Base-by-base conservation (phyloP, 192 early-diverging fungal species). In the Backusella mclennaniae region DNA sequence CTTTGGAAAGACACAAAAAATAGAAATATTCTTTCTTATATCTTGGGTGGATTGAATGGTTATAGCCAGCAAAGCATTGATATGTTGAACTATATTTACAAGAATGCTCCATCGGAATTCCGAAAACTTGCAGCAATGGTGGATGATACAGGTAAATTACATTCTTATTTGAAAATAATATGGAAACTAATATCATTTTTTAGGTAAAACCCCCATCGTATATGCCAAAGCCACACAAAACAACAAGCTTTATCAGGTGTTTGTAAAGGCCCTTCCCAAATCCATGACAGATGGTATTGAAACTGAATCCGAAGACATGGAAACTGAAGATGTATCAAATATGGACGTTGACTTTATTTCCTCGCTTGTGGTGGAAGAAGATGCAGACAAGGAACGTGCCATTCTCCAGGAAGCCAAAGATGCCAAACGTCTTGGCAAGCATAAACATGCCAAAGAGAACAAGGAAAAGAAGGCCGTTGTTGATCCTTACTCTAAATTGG, bases 331-430 rank as follows among this genome's bases (percentile, higher is more conserved):
- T 8, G 76, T 81, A 12, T 35, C 31, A 15, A 11, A 9, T n/a
- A 69, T 78, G 59, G 77, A 78, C 4, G 23, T 86, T 41, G 66
- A 85, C 6, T 36, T 35, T 49, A 79, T 85, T 15, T 41, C 78
- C 14, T 53, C 46, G 2, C 49, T 70, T n/a, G 63, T 79, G n/a
- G 77, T 85, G 19, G 74, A 81, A 36, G 35, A 83, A 41, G 87
- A 83, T 44, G 83, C 82, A 14, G 49, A 81, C 21, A 59, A 52
- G 17, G 80, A 77, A 23, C 42, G 76, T 44, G 29, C 41, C n/a
- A 35, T 78, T 3, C 73, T 82, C n/a, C 46, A 74, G 39, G 66
- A 44, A 23, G 23, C 83, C 29, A 78, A 81, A 33, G 41, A 68
- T 23, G 14, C 35, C 35, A 82, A 71, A 59, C 23, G 68, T 4